A percentile compares a stretch with the other conserved stretches of the same genome.
Evolutionary conservation across 805 yeast species (phyloP).

Genomic region (Hanseniaspora thailandica): DNA sequence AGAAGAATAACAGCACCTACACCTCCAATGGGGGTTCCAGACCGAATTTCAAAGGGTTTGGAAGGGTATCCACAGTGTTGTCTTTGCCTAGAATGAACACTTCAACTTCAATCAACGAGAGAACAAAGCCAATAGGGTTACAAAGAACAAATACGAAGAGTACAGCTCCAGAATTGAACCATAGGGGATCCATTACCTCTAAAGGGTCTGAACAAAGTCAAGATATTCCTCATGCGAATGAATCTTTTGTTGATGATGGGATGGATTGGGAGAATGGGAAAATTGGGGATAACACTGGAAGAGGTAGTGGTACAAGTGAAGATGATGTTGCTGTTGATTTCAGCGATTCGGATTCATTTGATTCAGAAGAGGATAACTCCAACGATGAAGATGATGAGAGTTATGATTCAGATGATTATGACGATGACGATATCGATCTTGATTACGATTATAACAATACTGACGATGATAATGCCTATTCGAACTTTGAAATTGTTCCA

Average conservation of each 20-base stretch:
- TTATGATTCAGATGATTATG: constrained; percentile 18
- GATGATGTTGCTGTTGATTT: neutral
- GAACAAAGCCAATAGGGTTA: neutral
- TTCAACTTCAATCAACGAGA: neutral
- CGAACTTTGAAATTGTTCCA: constrained; percentile 48
- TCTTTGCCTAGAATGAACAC: constrained; percentile 2
- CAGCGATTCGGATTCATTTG: constrained; percentile 13
- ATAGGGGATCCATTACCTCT: neutral
- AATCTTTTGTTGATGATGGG: constrained; percentile 7
- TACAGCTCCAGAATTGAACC: neutral
- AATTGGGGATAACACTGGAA: neutral
- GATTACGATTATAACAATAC: constrained; percentile 8
- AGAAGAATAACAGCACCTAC: neutral
- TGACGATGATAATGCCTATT: constrained; percentile 12
- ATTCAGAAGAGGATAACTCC: constrained; percentile 15
- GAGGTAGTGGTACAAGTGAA: neutral
- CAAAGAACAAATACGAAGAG: neutral
- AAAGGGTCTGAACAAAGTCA: neutral
- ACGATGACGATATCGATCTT: constrained; percentile 15
- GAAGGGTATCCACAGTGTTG: neutral
- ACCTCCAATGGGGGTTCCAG: neutral
- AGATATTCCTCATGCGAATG: neutral
- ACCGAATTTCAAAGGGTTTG: neutral
- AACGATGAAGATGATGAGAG: constrained; percentile 16
- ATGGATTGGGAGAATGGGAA: constrained; percentile 15